Evolutionary conservation across 148 eudicot genomes (phyloP), one percentile per base, ranked within the genome.

Genomic region (Vaccinium vitisidaea): DNA sequence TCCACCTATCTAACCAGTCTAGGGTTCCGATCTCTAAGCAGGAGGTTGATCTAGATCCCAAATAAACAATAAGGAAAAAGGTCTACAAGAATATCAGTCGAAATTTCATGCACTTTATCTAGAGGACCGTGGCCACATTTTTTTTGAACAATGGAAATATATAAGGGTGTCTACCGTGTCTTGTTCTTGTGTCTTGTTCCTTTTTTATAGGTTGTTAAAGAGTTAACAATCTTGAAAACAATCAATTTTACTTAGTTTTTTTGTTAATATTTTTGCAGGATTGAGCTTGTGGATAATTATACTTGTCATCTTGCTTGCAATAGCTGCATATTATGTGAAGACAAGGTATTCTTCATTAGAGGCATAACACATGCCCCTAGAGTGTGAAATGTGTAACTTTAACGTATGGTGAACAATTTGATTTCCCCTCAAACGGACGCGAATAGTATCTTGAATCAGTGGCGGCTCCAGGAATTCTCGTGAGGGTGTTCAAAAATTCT

Each of bases 221-320:
- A 32, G 50, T 73, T 73, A 58, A 73, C 21, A 73, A 73, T 27
- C 43, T 69, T 27, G 8, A 1, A 25, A 67, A 25, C 15, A 1
- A 25, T 27, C 73, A 16, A 16, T 30, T 75, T 46, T 48, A 46
- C 13, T 3, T 48, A 15, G 14, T 43, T 49, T 75, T 8, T 16
- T 46, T 21, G 7, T 30, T 36, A 16, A 27, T 43, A 15, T 75
- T 4, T 70, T 8, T 49, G 87, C 91, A 89, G 91, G 90, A 77
- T 27, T 65, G 84, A 90, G 83, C 87, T 54, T 86, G 82, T 88
- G 91, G 90, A 19, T 88, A n/a, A 77, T 88, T 67, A 15, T 88
- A 25, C n/a, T 88, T 2, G 71, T 90, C 80, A 36, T 88, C 43
- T 86, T 88, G 30, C 83, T 90, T 18, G 91, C 90, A 25, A 67